Conservation (phyloP, 2,329 filamentous ascomycete species). For the Aspergillus sp. region DNA sequence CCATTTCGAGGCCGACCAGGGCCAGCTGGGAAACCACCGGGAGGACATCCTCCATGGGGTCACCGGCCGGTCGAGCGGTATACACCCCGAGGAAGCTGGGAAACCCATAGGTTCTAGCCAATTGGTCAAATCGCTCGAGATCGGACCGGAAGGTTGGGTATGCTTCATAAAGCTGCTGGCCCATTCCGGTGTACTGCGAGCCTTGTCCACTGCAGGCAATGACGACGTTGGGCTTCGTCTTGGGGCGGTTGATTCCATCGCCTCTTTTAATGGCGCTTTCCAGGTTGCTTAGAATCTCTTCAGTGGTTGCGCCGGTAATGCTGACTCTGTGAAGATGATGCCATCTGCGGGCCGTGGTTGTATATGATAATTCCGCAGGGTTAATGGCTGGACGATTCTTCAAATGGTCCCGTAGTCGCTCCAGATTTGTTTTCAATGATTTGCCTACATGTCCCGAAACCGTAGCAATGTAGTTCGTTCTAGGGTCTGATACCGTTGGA, state of each 20-base stretch:
- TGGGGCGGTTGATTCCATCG: background rate
- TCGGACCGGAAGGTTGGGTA: conserved; percentile 26
- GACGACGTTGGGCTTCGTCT: background rate
- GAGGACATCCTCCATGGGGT: conserved; percentile 26
- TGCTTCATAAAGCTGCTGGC: conserved; percentile 32
- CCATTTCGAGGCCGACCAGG: conserved; percentile 43
- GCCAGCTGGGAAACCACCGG: conserved; percentile 25
- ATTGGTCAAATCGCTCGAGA: conserved; percentile 29
- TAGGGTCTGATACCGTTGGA: conserved; percentile 45
- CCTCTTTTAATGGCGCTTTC: conserved; percentile 9
- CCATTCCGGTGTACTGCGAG: conserved; percentile 23
- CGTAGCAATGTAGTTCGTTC: conserved; percentile 57
- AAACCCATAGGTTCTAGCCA: conserved; percentile 34
- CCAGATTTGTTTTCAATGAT: conserved; percentile 53
- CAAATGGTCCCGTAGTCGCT: conserved; percentile 56
- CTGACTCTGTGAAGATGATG: conserved; percentile 38
- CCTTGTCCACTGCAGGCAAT: background rate
- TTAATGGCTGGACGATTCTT: conserved; percentile 43
- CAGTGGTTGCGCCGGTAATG: conserved; percentile 18
- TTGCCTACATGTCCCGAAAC: conserved; percentile 50
- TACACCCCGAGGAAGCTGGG: conserved; percentile 30
- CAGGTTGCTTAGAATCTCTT: conserved; percentile 13
- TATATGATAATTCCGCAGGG: conserved; percentile 58
- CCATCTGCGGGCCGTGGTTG: conserved; percentile 59
- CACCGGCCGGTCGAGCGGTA: conserved; percentile 27